Evolutionary conservation across 768 basidiomycete genomes (phyloP).

Genomic region (Tylopilus felleus): DNA sequence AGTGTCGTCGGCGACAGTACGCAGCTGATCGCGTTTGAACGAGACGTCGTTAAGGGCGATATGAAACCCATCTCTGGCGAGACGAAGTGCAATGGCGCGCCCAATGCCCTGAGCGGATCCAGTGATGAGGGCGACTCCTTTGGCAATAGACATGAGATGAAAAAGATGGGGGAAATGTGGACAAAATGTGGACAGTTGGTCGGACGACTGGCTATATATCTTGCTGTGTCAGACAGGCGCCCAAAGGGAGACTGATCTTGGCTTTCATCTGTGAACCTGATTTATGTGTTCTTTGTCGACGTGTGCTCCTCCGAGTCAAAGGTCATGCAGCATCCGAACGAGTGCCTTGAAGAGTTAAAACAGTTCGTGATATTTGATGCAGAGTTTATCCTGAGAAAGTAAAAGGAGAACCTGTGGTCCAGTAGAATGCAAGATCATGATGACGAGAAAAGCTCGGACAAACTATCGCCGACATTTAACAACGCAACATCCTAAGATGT

Average conservation of each 20-base stretch:
- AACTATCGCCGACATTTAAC: neutral
- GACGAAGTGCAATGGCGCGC: slow-evolving; percentile 30
- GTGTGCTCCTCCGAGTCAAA: neutral
- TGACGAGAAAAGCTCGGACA: neutral
- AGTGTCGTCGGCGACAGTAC: slow-evolving; percentile 23
- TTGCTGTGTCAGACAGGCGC: neutral
- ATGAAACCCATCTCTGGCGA: slow-evolving; percentile 31
- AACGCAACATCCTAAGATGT: too few relatives aligned
- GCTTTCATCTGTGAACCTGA: neutral
- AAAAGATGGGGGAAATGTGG: neutral
- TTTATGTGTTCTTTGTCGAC: neutral
- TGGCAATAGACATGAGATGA: slow-evolving; percentile 20
- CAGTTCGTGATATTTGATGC: too few relatives aligned
- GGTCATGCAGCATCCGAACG: neutral
- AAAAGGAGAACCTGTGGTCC: neutral
- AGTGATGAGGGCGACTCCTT: slow-evolving; percentile 33
- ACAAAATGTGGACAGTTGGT: too few relatives aligned
- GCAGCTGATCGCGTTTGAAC: slow-evolving; percentile 25
- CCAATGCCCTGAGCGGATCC: slow-evolving; percentile 18
- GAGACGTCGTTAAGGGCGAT: slow-evolving; percentile 32
- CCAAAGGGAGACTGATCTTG: neutral
- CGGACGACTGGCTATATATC: neutral
- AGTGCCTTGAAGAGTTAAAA: neutral
- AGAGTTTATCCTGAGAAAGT: neutral
- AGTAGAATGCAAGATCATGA: neutral